Evolutionary conservation across 2,329 filamentous ascomycete genomes (phyloP), one percentile per base, ranked within the genome.

Genomic region (Aspergillus pseudotamarii): DNA sequence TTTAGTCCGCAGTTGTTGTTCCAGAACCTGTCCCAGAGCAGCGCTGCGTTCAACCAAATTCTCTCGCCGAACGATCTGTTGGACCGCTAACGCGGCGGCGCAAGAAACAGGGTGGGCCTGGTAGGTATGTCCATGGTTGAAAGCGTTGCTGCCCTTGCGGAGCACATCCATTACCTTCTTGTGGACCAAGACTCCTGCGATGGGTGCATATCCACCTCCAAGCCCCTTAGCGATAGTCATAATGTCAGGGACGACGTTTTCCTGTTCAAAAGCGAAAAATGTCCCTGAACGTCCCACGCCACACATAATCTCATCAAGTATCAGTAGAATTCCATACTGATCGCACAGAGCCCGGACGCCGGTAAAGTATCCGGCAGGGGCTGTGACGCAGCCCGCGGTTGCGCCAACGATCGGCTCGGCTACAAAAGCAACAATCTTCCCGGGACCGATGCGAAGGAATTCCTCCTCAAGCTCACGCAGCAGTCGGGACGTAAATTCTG

Each of bases 281-380:
- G 59, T 50, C 5, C 59, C 59, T 14, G 59, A 57, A 5, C 45
- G 30, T 3, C 59, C 59, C 41, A 61, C 45, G 5, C 59, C 59
- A 28, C 53, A 61, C 53, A 61, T 61, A 10, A 57, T 60, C 10
- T 61, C 59, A 36, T 61, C 59, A 16, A 61, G 23, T 4, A 61
- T 57, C 12, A 61, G 21, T 6, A 61, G 26, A 5, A 57, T 36
- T 0, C 54, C 54, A 14, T 61, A 53, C 9, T 26, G 34, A n/a
- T 61, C 23, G 54, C 54, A 61, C 4, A 61, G 11, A 2, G 26
- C 32, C 6, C 45, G 53, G 6, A 61, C 41, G 6, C 51, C 41
- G 2, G 32, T 23, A 21, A 57, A 61, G 26, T 61, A 61, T 23
- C 59, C 59, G 4, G 23, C 41, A 3, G 45, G 41, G 10, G 59